Evolutionary conservation across 179 eudicot genomes (phyloP).

Genomic region (Beta macrorhiza): DNA sequence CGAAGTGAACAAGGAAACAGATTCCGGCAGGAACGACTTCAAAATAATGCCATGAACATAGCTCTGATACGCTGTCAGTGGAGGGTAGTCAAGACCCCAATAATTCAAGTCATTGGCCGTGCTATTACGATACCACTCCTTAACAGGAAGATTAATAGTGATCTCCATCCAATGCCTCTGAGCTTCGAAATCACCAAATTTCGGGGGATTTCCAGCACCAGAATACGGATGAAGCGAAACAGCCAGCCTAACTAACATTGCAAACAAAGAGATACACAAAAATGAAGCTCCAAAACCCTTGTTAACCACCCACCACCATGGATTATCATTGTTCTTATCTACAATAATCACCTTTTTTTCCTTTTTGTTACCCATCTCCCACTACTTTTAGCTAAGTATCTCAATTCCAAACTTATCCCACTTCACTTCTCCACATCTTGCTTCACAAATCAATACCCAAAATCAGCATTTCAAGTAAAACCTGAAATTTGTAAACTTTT

Average conservation of each 20-base stretch:
- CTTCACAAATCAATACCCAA: not conserved
- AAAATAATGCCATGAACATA: constrained; percentile 70
- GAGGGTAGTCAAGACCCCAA: constrained; percentile 99
- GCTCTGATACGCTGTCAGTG: constrained; percentile 95
- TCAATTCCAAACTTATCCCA: constrained; percentile 18
- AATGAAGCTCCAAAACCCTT: constrained; percentile 53
- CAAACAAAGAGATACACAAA: constrained; percentile 62
- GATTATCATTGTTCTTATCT: constrained; percentile 32
- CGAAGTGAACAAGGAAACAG: constrained; percentile 67
- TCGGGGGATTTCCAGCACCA: constrained; percentile 79
- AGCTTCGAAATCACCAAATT: constrained; percentile 93
- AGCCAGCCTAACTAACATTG: constrained; percentile 58
- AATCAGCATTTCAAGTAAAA: not conserved
- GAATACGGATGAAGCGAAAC: constrained; percentile 86
- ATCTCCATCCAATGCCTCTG: constrained; percentile 99
- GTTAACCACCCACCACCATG: constrained; percentile 63
- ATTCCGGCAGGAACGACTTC: constrained; percentile 60
- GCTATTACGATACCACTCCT: constrained; percentile 83
- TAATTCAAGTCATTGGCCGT: constrained; percentile 69
- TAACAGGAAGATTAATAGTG: constrained; percentile 69
- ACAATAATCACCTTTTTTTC: constrained; percentile 26
- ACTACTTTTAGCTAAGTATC: constrained; percentile 4
- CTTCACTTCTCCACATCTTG: constrained; percentile 1
- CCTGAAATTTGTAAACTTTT: not conserved
- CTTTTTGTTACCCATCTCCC: constrained; percentile 41